Conservation (phyloP, 805 yeast genomes). For the Starmerella scarabaei region DNA sequence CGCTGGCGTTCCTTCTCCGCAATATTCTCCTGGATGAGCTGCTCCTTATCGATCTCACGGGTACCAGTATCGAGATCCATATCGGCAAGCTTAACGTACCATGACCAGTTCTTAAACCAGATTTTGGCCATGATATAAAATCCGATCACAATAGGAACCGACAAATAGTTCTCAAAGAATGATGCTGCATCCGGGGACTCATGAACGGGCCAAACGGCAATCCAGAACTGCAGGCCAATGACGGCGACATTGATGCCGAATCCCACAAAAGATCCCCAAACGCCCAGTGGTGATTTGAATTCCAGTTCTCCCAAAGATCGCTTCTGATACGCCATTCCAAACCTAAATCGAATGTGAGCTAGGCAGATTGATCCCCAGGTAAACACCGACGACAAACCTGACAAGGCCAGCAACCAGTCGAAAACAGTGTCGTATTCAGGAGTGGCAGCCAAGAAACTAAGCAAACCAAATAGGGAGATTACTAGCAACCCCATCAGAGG, state of each 20-base stretch:
- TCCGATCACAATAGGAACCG: slow-evolving; percentile 32
- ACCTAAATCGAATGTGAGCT: slow-evolving; percentile 53
- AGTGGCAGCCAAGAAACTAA: slow-evolving; percentile 52
- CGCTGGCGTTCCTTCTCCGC: slow-evolving; percentile 9
- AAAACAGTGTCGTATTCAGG: slow-evolving; percentile 39
- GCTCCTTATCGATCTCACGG: slow-evolving; percentile 15
- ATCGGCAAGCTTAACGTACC: slow-evolving; percentile 11
- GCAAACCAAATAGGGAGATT: slow-evolving; percentile 37
- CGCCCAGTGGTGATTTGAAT: slow-evolving; percentile 54
- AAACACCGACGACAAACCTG: slow-evolving; percentile 60
- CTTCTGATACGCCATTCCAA: slow-evolving; percentile 49
- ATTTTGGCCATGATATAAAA: slow-evolving; percentile 11
- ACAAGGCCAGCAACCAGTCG: slow-evolving; percentile 58
- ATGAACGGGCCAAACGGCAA: slow-evolving; percentile 58
- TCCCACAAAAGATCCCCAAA: slow-evolving; percentile 55
- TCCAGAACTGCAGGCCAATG: slow-evolving; percentile 67
- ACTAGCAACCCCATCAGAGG: slow-evolving; percentile 55
- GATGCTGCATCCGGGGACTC: slow-evolving; percentile 25
- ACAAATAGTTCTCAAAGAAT: slow-evolving; percentile 45
- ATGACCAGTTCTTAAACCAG: slow-evolving; percentile 10
- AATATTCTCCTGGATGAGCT: slow-evolving; percentile 8
- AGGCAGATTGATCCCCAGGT: slow-evolving; percentile 65
- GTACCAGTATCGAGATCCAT: slow-evolving; percentile 17
- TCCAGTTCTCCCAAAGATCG: slow-evolving; percentile 55
- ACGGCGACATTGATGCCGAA: slow-evolving; percentile 44